Evolutionary conservation across 331 rosid species (phyloP), one percentile per base, ranked within the genome.

Genomic region (Arachis monticola): DNA sequence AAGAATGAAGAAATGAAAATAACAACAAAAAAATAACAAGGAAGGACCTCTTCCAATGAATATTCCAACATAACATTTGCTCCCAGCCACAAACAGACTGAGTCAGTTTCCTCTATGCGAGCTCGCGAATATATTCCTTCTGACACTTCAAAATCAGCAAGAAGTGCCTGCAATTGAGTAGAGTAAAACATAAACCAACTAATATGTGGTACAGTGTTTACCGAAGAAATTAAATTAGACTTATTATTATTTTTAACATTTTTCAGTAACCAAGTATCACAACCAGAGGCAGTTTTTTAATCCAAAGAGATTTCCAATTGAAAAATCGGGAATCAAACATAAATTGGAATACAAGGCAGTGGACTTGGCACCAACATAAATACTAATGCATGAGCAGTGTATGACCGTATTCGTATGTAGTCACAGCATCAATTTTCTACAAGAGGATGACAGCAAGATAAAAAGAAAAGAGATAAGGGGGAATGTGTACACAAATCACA

Each of bases 41-140:
- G 27, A 77, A 58, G 2, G 32, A 89, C 93, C 93, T 92, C 93
- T 57, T 86, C 93, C 79, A 81, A 80, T 62, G 96, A 88, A 86
- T 86, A 85, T 79, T 90, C 94, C 87, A 88, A 85, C 94, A 90
- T 84, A 78, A 87, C 89, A 32, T 92, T 88, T 51, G 93, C 96
- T 81, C 88, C 92, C 72, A 90, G 90, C 92, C 95, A 92, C 80
- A 90, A 79, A 83, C 90, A 90, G 55, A 90, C 87, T 0, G 88
- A 90, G 48, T 84, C 91, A 1, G 88, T 65, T 82, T 92, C 87
- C 57, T 84, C 87, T 46, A 89, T 79, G 64, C 80, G 47, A 78
- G 93, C 90, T 42, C 83, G 85, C 51, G 89, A 88, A 66, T 88
- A 90, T 83, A 90, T 87, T 74, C 89, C 96, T 74, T 92, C 96